These are phyloP conservation scores for Croton laevigatus DNA, from an alignment of 441 rosid genomes.

Conservation along the genomic window DNA sequence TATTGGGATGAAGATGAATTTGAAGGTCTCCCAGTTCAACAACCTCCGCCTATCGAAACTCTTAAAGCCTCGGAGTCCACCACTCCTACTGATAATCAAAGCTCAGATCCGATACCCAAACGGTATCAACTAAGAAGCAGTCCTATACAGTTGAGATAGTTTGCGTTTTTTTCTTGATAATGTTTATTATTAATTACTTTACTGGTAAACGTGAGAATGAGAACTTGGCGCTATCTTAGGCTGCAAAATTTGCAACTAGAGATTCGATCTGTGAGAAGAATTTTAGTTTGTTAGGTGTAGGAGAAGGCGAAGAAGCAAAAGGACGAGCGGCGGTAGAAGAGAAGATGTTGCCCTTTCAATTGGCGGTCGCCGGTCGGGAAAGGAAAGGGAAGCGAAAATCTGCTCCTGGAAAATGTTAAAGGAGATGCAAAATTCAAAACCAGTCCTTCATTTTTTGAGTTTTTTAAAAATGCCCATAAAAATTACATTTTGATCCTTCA, in stretches of 20 bases:
- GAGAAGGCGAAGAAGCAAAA: conserved; percentile 86
- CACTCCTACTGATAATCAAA: conserved; percentile 32
- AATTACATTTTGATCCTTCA: too few relatives aligned
- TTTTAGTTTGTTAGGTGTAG: conserved; percentile 83
- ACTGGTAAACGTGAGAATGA: conserved; percentile 84
- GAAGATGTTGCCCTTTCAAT: too few relatives aligned
- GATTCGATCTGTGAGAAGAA: conserved; percentile 83
- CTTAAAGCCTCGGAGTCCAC: conserved; percentile 30
- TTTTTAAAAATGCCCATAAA: too few relatives aligned
- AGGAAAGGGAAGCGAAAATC: too few relatives aligned
- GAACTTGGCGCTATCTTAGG: conserved; percentile 87
- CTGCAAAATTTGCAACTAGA: conserved; percentile 69
- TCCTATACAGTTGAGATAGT: conserved; percentile 56
- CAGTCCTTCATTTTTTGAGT: too few relatives aligned
- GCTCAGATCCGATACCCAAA: conserved; percentile 22
- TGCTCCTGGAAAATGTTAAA: too few relatives aligned
- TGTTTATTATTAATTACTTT: conserved; percentile 60
- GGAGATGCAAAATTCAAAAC: too few relatives aligned
- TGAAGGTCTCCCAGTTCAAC: conserved; percentile 65
- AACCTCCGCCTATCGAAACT: conserved; percentile 24
- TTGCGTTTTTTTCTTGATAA: conserved; percentile 57
- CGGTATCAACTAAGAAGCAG: conserved; percentile 26
- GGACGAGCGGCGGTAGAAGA: too few relatives aligned
- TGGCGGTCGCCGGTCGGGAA: too few relatives aligned
- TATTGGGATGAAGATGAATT: conserved; percentile 97